phyloP scores from a whole-genome alignment of 176 grass and related monocot genomes.

The Tillandsia leiboldiana region DNA sequence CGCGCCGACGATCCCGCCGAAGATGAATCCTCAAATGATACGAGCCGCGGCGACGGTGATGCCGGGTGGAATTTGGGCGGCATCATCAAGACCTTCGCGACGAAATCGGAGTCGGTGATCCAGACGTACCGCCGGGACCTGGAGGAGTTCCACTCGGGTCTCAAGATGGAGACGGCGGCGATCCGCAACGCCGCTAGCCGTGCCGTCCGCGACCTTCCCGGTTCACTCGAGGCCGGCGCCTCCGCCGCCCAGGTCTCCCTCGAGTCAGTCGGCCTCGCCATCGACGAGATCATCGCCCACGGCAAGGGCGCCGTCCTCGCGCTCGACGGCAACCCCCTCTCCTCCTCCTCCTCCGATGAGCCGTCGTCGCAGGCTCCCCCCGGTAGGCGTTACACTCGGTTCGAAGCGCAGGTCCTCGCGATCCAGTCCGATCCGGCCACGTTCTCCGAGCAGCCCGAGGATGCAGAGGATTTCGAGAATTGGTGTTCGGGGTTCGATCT shows the following conservation, averaged over 20 bases:
- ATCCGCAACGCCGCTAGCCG: constrained; percentile 39
- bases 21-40: constrained; percentile 8
- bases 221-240: constrained; percentile 35
- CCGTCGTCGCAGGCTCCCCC: constrained; percentile 25
- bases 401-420: constrained; percentile 68
- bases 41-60: neutral
- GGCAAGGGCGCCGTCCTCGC: constrained; percentile 62
- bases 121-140: constrained; percentile 61
- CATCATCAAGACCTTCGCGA: constrained; percentile 57
- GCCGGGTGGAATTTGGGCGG: constrained; percentile 52
- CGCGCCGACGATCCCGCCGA: constrained; percentile 2
- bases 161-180: constrained; percentile 45
- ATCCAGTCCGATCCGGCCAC: constrained; percentile 54
- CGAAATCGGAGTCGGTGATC: constrained; percentile 57
- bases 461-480: constrained; percentile 38
- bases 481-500: constrained; percentile 52
- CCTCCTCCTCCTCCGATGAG: constrained; percentile 22
- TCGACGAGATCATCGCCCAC: constrained; percentile 67
- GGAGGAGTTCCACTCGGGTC: constrained; percentile 58
- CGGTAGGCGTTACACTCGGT: constrained; percentile 65
- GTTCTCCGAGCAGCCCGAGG: constrained; percentile 57
- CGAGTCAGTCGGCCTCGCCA: constrained; percentile 60
- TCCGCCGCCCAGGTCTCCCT: constrained; percentile 56
- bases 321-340: constrained; percentile 21
- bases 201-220: constrained; percentile 21